These are phyloP conservation scores for Alternaria viburni DNA, from an alignment of 2,329 filamentous ascomycete species.

Conservation along the genomic window DNA sequence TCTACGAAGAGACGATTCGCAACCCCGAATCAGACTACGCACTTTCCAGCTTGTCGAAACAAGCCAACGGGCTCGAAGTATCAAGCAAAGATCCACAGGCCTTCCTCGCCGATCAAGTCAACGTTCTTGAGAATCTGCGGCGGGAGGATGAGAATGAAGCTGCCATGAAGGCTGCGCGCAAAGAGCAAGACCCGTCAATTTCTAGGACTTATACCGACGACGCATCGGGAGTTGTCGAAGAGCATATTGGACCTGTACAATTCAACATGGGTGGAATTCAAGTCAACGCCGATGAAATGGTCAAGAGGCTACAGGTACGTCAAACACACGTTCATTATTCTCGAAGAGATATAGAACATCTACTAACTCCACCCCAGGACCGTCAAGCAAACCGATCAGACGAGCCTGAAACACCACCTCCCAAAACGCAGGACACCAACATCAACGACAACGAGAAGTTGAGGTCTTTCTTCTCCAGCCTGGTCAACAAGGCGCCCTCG, in stretches of 20 bases:
- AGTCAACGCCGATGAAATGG: slow-evolving; percentile 91
- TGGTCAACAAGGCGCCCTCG: slow-evolving; percentile 43
- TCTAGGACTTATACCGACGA: slow-evolving; percentile 32
- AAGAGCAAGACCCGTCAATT: slow-evolving; percentile 40
- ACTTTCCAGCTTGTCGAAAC: slow-evolving; percentile 50
- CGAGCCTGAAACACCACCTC: slow-evolving; percentile 35
- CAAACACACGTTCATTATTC: too few relatives aligned
- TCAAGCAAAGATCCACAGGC: slow-evolving; percentile 76
- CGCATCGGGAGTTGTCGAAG: slow-evolving; percentile 48
- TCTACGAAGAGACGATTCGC: slow-evolving; percentile 80
- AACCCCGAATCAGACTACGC: slow-evolving; percentile 68
- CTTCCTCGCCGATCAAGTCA: slow-evolving; percentile 78
- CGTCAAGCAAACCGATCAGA: slow-evolving; percentile 45
- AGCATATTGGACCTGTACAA: slow-evolving; percentile 89
- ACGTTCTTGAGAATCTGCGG: slow-evolving; percentile 71
- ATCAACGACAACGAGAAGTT: slow-evolving; percentile 50
- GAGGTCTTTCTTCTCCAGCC: slow-evolving; percentile 48
- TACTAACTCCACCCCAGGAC: slow-evolving; percentile 36
- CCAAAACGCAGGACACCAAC: slow-evolving; percentile 33
- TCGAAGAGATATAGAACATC: neutral
- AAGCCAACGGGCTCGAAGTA: slow-evolving; percentile 62
- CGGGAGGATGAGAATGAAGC: slow-evolving; percentile 65
- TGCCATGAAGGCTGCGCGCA: slow-evolving; percentile 46
- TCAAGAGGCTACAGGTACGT: slow-evolving; percentile 79
- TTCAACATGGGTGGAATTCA: slow-evolving; percentile 99